Conservation (phyloP, 2,329 filamentous ascomycete genomes). For the Teratosphaeria gauchensis region DNA sequence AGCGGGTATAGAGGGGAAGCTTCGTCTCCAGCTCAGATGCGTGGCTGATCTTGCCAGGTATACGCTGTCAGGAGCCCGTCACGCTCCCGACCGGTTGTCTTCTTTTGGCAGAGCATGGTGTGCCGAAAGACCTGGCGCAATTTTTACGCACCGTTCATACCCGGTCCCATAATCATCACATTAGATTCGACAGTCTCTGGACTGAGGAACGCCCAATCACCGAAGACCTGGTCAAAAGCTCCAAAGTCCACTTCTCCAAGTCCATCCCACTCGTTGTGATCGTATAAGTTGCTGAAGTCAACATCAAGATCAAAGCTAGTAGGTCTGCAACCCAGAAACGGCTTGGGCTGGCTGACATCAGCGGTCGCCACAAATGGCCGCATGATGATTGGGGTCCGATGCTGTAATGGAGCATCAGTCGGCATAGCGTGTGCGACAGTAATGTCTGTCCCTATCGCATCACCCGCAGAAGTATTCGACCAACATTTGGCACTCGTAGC, state of each 20-base stretch:
- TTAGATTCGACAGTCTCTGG: background rate
- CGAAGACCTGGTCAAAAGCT: conserved; percentile 6
- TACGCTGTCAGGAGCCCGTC: background rate
- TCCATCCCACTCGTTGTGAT: background rate
- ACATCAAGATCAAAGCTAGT: background rate
- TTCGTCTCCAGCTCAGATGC: background rate
- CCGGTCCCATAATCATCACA: background rate
- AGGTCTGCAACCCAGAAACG: background rate
- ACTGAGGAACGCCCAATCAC: conserved; percentile 1
- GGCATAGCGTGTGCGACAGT: too few relatives aligned
- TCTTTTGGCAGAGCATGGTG: background rate
- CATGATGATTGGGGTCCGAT: too few relatives aligned
- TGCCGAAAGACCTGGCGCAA: background rate
- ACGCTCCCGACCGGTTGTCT: background rate
- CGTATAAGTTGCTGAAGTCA: background rate
- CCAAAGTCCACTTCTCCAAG: conserved; percentile 4
- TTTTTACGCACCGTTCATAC: background rate
- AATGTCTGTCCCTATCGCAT: background rate
- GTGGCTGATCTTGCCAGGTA: background rate
- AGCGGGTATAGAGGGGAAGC: background rate
- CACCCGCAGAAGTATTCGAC: background rate
- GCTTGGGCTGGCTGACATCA: background rate
- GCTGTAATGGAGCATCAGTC: too few relatives aligned
- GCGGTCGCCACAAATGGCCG: background rate
- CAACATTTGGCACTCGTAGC: background rate